Evolutionary conservation across 176 grass and related monocot genomes (phyloP).

Genomic region (Carex parvula): DNA sequence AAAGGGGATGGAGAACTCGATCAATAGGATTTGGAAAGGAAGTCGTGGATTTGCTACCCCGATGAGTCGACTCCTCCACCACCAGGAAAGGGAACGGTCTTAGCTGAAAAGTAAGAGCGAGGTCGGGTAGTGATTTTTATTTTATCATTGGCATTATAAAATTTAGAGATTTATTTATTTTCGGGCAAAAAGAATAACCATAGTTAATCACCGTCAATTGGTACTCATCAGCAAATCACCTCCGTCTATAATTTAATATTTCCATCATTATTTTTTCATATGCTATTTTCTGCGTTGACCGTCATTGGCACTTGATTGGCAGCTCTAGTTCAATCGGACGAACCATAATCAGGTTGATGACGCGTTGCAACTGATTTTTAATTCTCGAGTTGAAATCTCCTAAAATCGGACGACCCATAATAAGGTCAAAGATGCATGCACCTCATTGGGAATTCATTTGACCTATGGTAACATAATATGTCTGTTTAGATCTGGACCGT

Average conservation of each 20-base stretch:
- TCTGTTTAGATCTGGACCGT: too few relatives aligned
- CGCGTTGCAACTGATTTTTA: not conserved
- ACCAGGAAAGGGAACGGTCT: not conserved
- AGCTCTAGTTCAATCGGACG: not conserved
- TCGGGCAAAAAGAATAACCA: not conserved
- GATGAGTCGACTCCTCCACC: not conserved
- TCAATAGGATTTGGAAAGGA: constrained; percentile 30
- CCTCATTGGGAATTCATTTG: too few relatives aligned
- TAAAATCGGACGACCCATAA: too few relatives aligned
- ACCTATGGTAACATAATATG: too few relatives aligned
- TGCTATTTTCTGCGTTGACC: constrained; percentile 1
- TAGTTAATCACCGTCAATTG: too few relatives aligned
- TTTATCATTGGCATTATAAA: not conserved
- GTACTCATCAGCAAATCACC: too few relatives aligned
- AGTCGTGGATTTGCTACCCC: not conserved
- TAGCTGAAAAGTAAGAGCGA: not conserved
- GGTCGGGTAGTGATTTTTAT: not conserved
- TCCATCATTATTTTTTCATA: not conserved
- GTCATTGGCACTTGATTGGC: not conserved
- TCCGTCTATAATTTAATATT: too few relatives aligned
- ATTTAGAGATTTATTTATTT: not conserved
- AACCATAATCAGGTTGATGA: constrained; percentile 5
- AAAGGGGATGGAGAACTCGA: constrained; percentile 21
- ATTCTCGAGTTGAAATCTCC: too few relatives aligned
- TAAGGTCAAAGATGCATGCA: too few relatives aligned